Base-by-base conservation (phyloP, 2,329 filamentous ascomycete species). In the Aspergillus ibericus region DNA sequence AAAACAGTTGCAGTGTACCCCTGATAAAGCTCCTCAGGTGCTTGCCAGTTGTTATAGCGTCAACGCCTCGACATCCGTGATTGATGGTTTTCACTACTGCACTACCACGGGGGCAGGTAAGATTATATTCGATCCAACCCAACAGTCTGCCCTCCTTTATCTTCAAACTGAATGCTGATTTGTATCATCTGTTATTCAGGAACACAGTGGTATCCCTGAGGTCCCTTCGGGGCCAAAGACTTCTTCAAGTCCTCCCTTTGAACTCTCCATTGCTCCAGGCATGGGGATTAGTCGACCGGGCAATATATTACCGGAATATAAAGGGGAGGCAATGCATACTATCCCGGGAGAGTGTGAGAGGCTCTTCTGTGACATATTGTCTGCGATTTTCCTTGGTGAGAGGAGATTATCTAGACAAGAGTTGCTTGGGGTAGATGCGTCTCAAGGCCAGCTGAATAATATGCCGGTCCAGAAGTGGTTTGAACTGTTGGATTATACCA, bases 331-430 rank as follows among this genome's bases (percentile, higher is more conserved):
- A 88, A 88, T 91, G 90, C 87, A 91, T 81, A 88, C 88, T 83
- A 96, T 96, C 85, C 92, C 90, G 91, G 92, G 90, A 92, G 92
- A 96, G 91, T 96, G 93, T 96, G 93, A 96, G 92, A 97, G 93
- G 85, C 93, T 96, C 89, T 96, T 96, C 87, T 96, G 93, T 82
- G 92, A 93, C 89, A 89, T 88, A 85, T 91, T 96, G 88, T 90
- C 86, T 82, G 82, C 88, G 82, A 89, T 91, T 83, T 96, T 97
- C 87, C 90, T 89, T 85, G 93, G 91, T 96, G 92, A 96, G 92
- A 88, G 89, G 90, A 88, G 87, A 81, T 78, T 81, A 83, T 85
- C 80, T 77, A 80, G 81, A 82, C 84, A 87, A 86, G 89, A 86
- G 89, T 93, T 91, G 86, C 86, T 89, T 86, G 88, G 89, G 85